These are phyloP conservation scores for Botrytis aclada DNA, from an alignment of 2,329 filamentous ascomycete genomes.

Conservation along the genomic window DNA sequence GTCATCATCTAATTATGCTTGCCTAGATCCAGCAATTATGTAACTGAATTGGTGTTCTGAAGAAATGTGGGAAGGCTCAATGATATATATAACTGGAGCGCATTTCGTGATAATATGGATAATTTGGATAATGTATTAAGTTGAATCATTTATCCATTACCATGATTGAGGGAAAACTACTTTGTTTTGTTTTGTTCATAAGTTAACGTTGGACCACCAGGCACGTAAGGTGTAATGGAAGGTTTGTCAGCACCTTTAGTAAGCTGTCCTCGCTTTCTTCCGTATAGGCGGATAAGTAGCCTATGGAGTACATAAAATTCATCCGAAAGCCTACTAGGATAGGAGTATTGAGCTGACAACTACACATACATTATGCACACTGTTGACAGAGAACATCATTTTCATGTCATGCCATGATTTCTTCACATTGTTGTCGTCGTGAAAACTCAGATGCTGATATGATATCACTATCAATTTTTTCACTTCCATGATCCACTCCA, in stretches of 20 bases:
- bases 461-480: not conserved
- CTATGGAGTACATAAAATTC: not conserved
- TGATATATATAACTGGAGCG: not conserved
- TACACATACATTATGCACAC: not conserved
- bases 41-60: not conserved
- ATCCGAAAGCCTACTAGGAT: not conserved
- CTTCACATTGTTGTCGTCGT: not conserved
- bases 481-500: not conserved
- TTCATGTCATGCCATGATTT: not conserved
- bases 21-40: not conserved
- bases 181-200: not conserved
- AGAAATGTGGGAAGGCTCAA: not conserved
- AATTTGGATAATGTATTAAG: not conserved
- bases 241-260: not conserved
- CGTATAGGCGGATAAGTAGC: not conserved
- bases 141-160: too few relatives aligned
- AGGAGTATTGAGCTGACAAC: not conserved
- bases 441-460: not conserved
- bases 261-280: not conserved
- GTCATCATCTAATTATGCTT: not conserved
- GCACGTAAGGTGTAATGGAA: not conserved
- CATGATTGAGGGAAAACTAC: not conserved
- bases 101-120: not conserved
- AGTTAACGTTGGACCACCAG: too few relatives aligned
- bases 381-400: not conserved